Conservation (phyloP, 176 grass and related monocot genomes). For the Hordeum vulgare region MorexV3_pseudomolecules_assembly NC_058518.1:90412441-90412940, state of each 20-base stretch:
- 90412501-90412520: too few relatives aligned
- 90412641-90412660: not conserved
- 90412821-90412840: not conserved
- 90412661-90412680: not conserved
- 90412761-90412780: not conserved
- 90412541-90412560: not conserved
- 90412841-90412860: not conserved
- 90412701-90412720: not conserved
- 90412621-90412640: not conserved
- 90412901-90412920: not conserved
- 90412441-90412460: not conserved
- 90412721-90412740: not conserved
- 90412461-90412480: not conserved
- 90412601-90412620: not conserved
- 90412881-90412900: not conserved
- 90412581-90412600: not conserved
- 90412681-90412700: not conserved
- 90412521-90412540: not conserved
- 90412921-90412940: not conserved
- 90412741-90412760: not conserved
- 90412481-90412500: too few relatives aligned
- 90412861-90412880: not conserved
- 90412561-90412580: not conserved
- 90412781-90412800: not conserved
- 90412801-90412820: not conserved